Evolutionary conservation across 2,329 filamentous ascomycete species (phyloP).

Genomic region (Plectosphaerella cucumerina): DNA sequence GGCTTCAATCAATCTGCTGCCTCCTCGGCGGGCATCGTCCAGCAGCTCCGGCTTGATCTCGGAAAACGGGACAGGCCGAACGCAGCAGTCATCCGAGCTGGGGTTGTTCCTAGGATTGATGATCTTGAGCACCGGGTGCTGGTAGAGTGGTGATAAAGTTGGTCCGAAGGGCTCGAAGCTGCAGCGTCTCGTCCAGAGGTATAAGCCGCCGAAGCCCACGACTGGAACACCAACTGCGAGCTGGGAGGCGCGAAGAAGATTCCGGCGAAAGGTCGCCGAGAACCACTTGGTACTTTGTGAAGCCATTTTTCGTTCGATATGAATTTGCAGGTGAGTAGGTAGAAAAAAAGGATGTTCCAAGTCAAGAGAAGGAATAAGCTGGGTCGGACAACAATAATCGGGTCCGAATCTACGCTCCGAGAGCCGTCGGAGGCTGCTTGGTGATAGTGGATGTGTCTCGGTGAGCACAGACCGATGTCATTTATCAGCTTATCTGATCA

Average conservation of each 20-base stretch:
- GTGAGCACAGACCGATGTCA: no score
- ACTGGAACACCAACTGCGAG: constrained; percentile 1
- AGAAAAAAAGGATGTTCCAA: no score
- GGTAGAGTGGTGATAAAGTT: neutral
- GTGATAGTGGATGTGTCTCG: no score
- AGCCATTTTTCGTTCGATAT: neutral
- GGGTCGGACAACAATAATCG: no score
- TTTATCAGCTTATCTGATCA: no score
- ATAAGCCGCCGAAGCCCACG: constrained; percentile 5
- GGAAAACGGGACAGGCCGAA: constrained; percentile 1
- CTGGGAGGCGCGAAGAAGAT: neutral
- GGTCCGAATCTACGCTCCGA: no score
- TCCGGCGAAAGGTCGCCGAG: neutral
- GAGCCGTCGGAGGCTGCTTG: no score
- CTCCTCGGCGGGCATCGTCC: constrained; percentile 6
- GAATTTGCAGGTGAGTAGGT: no score
- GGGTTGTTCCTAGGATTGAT: constrained; percentile 3
- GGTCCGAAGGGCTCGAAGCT: constrained; percentile 7
- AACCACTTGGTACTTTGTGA: neutral
- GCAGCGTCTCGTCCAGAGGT: constrained; percentile 9
- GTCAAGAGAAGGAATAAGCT: no score
- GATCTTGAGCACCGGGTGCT: constrained; percentile 4
- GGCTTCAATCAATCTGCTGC: constrained; percentile 7
- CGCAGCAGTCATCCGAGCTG: constrained; percentile 6
- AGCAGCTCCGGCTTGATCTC: constrained; percentile 7